Evolutionary conservation across 768 basidiomycete species (phyloP), one percentile per base, ranked within the genome.

Genomic region (Lepiota brunneoincarnata): DNA sequence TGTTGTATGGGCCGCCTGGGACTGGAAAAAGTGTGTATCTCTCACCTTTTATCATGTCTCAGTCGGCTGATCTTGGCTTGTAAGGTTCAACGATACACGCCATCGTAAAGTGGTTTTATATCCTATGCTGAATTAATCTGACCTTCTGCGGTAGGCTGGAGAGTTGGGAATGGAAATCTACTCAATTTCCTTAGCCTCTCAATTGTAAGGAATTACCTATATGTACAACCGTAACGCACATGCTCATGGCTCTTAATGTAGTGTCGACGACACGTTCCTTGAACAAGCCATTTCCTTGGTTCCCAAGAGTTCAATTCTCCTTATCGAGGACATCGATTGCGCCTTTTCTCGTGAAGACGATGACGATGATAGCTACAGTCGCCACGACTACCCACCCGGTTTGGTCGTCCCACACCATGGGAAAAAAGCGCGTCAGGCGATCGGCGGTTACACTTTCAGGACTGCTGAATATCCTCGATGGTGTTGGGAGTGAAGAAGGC

Each of bases 91-190:
- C 80, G 0, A 80, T 82, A 12, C 81, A 82, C 51, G 80, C 80
- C 11, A 66, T 82, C 21, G 76, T 75, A 63, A 55, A 68, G 41
- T 4, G 24, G 7, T 21, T 23, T 20, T 38, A 0, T 28, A 28
- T n/a, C 6, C 10, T 37, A 11, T 24, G 6, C 17, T 3, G n/a
- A 6, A 34, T 44, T 5, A 9, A 26, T 23, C 24, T 50, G 39
- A 57, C 49, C 55, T 28, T 40, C 41, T 20, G 42, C n/a, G 2
- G 5, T 37, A 74, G 73, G 77, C 77, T 5, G 77, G 79, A 5
- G 89, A 90, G 64, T 74, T 95, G 9, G 82, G 84, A 4, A 76
- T 96, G n/a, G 91, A 94, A 67, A 92, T 96, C 51, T 94, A 91
- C 62, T 71, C 79, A 1, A 61, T 85, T 12, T 81, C 81, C 0